Evolutionary conservation across 352 stramenopile species (phyloP), one percentile per base, ranked within the genome.

Genomic region (Phytophthora litchii): DNA sequence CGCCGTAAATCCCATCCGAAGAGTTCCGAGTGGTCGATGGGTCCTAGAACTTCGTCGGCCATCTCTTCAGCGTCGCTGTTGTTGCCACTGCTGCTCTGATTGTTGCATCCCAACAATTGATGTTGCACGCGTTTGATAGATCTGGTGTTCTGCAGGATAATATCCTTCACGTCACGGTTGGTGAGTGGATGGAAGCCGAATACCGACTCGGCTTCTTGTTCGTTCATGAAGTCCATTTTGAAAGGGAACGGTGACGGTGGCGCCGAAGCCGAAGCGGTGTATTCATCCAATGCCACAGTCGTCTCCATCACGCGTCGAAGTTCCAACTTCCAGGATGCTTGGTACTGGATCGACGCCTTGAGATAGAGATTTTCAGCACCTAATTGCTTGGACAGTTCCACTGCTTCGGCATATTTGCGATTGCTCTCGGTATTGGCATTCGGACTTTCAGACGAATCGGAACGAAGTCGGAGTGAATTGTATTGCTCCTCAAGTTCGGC

Each of bases 331-430:
- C 71, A 82, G 6, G 60, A 66, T 3, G 70, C 70, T 20, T 83
- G 72, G 34, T 66, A 76, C 50, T 83, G 74, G 49, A 84, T 72
- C 16, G 66, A 70, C 3, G 71, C 68, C 38, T 79, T 78, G 1
- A 86, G 54, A 17, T 73, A 71, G 35, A 86, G 36, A 48, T 84
- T 86, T 48, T 86, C 76, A 11, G 76, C 76, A 2, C 76, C 74
- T 10, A 86, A 60, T n/a, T 71, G 71, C 23, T 76, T 72, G 37
- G 57, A 56, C 16, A 77, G 45, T 17, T 74, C 60, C 2, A 78
- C 36, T 1, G 71, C 76, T 21, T 75, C 43, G 14, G 49, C 47
- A 38, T 67, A 65, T 34, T 58, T 67, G 36, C 35, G 17, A 34
- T 51, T 52, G 19, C 32, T 53, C 0, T 60, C 35, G 25, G 11